Percentiles rank a stretch among this genome's conserved stretches.
Evolutionary conservation across 2,329 filamentous ascomycete genomes (phyloP).

Genomic region (Alternaria sp.): DNA sequence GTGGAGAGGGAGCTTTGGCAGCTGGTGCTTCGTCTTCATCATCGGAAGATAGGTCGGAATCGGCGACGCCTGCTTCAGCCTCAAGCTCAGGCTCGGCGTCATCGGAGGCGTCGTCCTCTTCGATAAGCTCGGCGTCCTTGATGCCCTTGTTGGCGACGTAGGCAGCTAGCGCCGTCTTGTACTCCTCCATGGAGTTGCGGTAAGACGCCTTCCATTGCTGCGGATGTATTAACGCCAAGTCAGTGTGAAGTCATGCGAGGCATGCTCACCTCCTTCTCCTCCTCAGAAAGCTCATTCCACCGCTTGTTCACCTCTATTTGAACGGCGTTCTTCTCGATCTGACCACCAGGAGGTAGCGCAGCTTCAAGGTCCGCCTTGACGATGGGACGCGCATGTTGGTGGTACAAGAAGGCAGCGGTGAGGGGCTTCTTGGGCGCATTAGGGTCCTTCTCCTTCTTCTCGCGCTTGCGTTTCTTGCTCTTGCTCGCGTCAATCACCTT

Average conservation of each 20-base stretch:
- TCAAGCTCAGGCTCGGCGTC: slow-evolving; percentile 40
- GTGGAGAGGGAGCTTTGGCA: slow-evolving; percentile 49
- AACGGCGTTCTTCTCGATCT: slow-evolving; percentile 83
- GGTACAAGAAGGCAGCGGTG: slow-evolving; percentile 95
- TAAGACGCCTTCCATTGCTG: slow-evolving; percentile 61
- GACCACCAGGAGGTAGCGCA: slow-evolving; percentile 66
- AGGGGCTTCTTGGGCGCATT: slow-evolving; percentile 94
- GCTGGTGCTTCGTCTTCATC: slow-evolving; percentile 45
- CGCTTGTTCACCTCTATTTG: slow-evolving; percentile 85
- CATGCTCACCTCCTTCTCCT: slow-evolving; percentile 71
- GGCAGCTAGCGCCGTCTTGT: slow-evolving; percentile 63
- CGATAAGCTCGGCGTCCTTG: slow-evolving; percentile 56
- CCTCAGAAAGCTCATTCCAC: slow-evolving; percentile 79
- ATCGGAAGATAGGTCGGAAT: slow-evolving; percentile 54
- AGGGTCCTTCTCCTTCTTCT: slow-evolving; percentile 78
- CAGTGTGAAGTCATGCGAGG: background rate
- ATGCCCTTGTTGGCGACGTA: slow-evolving; percentile 62
- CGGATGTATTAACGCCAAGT: background rate
- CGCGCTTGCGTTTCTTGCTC: slow-evolving; percentile 77
- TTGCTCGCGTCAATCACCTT: slow-evolving; percentile 30
- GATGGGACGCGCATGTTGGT: slow-evolving; percentile 83
- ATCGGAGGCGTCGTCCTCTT: slow-evolving; percentile 45
- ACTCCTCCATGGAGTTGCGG: slow-evolving; percentile 60
- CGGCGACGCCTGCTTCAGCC: slow-evolving; percentile 47
- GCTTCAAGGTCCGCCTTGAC: slow-evolving; percentile 72